Percentiles rank a stretch among this genome's conserved stretches.
phyloP scores from a whole-genome alignment of 2,329 filamentous ascomycete genomes.

The Penicillium olsonii region DNA sequence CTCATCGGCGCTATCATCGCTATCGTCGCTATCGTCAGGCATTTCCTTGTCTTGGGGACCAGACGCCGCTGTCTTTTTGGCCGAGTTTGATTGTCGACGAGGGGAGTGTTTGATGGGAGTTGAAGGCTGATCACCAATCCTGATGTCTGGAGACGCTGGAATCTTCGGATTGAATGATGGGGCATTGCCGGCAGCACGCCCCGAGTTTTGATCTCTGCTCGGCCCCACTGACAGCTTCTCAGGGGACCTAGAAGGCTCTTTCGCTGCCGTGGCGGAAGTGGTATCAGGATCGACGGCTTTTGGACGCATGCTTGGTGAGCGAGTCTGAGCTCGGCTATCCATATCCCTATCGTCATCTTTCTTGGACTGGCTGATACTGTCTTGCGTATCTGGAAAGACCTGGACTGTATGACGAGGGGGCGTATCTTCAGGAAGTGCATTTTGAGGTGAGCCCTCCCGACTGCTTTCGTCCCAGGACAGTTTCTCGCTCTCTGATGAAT shows the following conservation, averaged over 20 bases:
- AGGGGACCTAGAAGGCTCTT: neutral
- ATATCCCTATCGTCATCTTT: neutral
- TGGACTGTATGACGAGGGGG: constrained; percentile 7
- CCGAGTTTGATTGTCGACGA: neutral
- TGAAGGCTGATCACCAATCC: neutral
- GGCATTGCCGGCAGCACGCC: too few relatives aligned
- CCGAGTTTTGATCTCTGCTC: neutral
- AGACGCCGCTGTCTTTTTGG: too few relatives aligned
- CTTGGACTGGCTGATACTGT: neutral
- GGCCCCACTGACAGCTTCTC: neutral
- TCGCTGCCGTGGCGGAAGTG: too few relatives aligned
- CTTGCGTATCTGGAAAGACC: neutral
- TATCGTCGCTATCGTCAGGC: constrained; percentile 23
- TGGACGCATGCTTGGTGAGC: neutral
- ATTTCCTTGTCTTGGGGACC: constrained; percentile 10
- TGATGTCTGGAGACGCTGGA: too few relatives aligned
- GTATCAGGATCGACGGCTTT: neutral
- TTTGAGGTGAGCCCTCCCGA: constrained; percentile 6
- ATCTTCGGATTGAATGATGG: neutral
- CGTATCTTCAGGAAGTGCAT: constrained; percentile 31
- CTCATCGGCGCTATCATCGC: constrained; percentile 32
- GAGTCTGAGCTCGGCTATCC: neutral
- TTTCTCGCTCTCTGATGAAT: neutral
- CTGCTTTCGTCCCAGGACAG: neutral
- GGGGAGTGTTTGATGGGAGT: neutral